Conservation (phyloP, 1,139 yeast genomes). For the Kluyveromyces sp. region DNA sequence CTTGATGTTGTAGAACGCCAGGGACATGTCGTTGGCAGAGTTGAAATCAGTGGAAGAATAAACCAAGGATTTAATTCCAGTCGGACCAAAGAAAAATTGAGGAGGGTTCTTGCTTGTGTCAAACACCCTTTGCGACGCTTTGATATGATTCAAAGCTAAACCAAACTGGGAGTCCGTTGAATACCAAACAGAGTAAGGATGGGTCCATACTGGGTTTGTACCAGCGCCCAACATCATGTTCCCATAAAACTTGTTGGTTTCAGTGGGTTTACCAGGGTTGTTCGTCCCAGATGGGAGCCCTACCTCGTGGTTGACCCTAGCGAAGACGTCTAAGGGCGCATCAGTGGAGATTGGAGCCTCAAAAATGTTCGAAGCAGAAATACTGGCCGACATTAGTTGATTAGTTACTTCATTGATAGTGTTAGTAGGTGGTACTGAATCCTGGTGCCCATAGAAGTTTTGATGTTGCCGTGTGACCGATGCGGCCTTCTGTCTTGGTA, state of each 20-base stretch:
- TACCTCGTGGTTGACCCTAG: slow-evolving; percentile 40
- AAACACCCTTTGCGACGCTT: slow-evolving; percentile 51
- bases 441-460: too few species aligned
- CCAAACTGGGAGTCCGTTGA: slow-evolving; percentile 43
- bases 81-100: slow-evolving; percentile 33
- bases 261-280: slow-evolving; percentile 42
- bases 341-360: slow-evolving; percentile 33
- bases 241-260: slow-evolving; percentile 80
- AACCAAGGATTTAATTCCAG: slow-evolving; percentile 32
- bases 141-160: slow-evolving; percentile 61
- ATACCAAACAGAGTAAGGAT: slow-evolving; percentile 76
- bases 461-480: too few species aligned
- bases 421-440: slow-evolving; percentile 8
- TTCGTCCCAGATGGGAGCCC: slow-evolving; percentile 42
- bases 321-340: slow-evolving; percentile 47
- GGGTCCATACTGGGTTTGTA: slow-evolving; percentile 63
- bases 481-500: too few species aligned
- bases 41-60: slow-evolving; percentile 33
- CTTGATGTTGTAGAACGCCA: slow-evolving; percentile 27
- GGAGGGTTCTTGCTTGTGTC: slow-evolving; percentile 47
- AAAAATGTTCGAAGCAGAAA: slow-evolving; percentile 26
- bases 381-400: slow-evolving; percentile 9
- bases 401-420: slow-evolving; percentile 7
- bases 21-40: slow-evolving; percentile 16
- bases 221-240: slow-evolving; percentile 66